Base-by-base conservation (phyloP, 1,284 basidiomycete genomes). In the Somion occarium region DNA sequence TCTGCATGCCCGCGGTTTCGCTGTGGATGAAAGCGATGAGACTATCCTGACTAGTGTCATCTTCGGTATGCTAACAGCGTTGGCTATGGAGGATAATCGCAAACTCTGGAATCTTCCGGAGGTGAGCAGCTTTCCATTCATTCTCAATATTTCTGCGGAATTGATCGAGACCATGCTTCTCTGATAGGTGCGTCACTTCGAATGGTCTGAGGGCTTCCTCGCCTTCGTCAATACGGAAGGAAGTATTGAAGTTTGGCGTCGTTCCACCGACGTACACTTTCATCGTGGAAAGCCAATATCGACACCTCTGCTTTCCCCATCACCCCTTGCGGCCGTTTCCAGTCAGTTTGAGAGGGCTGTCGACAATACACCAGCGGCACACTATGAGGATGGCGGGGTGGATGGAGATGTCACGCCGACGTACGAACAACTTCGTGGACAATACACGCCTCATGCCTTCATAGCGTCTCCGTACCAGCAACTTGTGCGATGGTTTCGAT, bases 201-300 rank as follows among this genome's bases (percentile, higher is more conserved):
- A 43, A 19, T 43, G 42, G 42, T 62, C 61, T 7, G 18, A 54
- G 20, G 57, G 57, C n/a, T 61, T 56, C 44, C 52, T 64, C 13
- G 47, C 61, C 15, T 54, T 61, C 23, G 49, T 46, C 25, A 58
- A 58, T 30, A 55, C 55, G 38, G 52, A 53, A 11, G 53, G 53
- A 3, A 58, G 58, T 1, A 46, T 64, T 19, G 61, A 64, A 43
- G 53, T 62, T 19, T 64, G 62, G 62, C 51, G 56, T 39, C 55
- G 62, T 11, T 50, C 55, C 4, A 38, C 47, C 1, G 59, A 59
- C 38, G 54, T 51, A 26, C 39, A 20, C 1, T 19, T 38, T 3
- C 18, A 25, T 15, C 4, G 23, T 1, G 43, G 41, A 22, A 22
- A 41, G 18, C 19, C 50, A 2, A 34, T 54, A 5, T 22, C 52